phyloP scores from a whole-genome alignment of 768 basidiomycete genomes.

The Mycena latifolia region DNA sequence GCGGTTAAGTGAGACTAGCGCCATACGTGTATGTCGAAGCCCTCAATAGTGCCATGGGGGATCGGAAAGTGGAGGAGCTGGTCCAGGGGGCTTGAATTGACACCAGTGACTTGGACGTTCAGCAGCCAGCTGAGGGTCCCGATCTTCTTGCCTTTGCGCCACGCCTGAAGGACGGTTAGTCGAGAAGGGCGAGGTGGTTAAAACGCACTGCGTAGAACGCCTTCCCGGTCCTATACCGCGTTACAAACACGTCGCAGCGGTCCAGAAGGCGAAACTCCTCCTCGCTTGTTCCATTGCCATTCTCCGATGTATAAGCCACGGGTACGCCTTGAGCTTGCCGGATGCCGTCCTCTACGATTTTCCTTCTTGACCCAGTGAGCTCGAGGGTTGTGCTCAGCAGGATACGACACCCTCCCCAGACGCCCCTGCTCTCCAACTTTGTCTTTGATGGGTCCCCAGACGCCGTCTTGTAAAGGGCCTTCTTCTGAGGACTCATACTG shows the following conservation, averaged over 20 bases:
- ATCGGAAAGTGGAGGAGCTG: constrained; percentile 90
- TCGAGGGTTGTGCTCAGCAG: constrained; percentile 73
- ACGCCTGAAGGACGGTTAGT: constrained; percentile 63
- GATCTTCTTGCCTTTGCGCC: constrained; percentile 68
- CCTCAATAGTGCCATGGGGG: constrained; percentile 70
- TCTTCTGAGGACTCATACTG: constrained; percentile 51
- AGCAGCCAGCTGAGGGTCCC: constrained; percentile 90
- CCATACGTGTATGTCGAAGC: constrained; percentile 65
- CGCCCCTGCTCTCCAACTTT: constrained; percentile 43
- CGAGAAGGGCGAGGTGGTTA: constrained; percentile 1
- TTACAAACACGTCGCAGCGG: constrained; percentile 77
- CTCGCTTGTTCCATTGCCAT: constrained; percentile 50
- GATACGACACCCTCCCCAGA: constrained; percentile 73
- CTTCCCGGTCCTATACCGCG: constrained; percentile 73
- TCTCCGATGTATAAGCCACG: constrained; percentile 43
- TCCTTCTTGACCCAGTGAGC: constrained; percentile 59
- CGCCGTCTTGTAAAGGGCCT: constrained; percentile 49
- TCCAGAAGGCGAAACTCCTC: constrained; percentile 49
- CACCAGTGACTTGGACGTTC: constrained; percentile 75
- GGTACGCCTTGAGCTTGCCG: constrained; percentile 68
- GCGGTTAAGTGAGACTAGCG: neutral
- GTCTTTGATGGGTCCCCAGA: constrained; percentile 23
- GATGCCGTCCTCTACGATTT: constrained; percentile 71
- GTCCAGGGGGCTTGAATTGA: constrained; percentile 72
- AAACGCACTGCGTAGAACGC: constrained; percentile 74